Percentiles rank a stretch among this genome's conserved stretches.
Evolutionary conservation across 2,329 filamentous ascomycete species (phyloP).

Genomic region (Fusarium pilosicola): DNA sequence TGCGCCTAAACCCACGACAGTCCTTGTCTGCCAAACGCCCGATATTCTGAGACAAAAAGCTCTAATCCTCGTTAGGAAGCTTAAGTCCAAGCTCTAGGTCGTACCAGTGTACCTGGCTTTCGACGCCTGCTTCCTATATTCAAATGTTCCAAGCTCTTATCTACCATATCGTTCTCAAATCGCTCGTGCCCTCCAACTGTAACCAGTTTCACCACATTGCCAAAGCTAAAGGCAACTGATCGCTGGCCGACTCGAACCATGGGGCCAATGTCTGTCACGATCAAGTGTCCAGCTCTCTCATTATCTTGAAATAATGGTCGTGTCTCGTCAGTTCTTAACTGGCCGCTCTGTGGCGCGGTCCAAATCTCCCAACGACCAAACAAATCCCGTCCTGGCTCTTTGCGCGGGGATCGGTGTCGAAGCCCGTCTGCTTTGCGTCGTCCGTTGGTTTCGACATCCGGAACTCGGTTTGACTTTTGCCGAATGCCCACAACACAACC

Average conservation of each 20-base stretch:
- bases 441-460: slow-evolving; percentile 19
- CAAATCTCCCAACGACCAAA: slow-evolving; percentile 64
- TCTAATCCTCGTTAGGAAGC: background rate
- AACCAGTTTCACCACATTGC: slow-evolving; percentile 77
- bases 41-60: background rate
- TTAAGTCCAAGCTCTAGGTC: slow-evolving; percentile 40
- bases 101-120: slow-evolving; percentile 42
- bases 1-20: slow-evolving; percentile 3
- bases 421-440: slow-evolving; percentile 38
- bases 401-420: slow-evolving; percentile 46
- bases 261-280: slow-evolving; percentile 74
- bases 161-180: slow-evolving; percentile 60
- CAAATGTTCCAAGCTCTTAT: slow-evolving; percentile 45
- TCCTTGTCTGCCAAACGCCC: slow-evolving; percentile 7
- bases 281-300: slow-evolving; percentile 62
- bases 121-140: slow-evolving; percentile 54
- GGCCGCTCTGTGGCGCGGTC: slow-evolving; percentile 60
- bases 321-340: slow-evolving; percentile 57
- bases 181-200: slow-evolving; percentile 70
- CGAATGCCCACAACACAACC: slow-evolving; percentile 73
- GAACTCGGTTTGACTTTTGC: slow-evolving; percentile 48
- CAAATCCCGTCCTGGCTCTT: slow-evolving; percentile 34
- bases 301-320: slow-evolving; percentile 55
- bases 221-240: slow-evolving; percentile 76
- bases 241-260: slow-evolving; percentile 69